Evolutionary conservation across 192 early-diverging fungal genomes (phyloP), one percentile per base, ranked within the genome.

Genomic region (Phlyctochytrium arcticum): DNA sequence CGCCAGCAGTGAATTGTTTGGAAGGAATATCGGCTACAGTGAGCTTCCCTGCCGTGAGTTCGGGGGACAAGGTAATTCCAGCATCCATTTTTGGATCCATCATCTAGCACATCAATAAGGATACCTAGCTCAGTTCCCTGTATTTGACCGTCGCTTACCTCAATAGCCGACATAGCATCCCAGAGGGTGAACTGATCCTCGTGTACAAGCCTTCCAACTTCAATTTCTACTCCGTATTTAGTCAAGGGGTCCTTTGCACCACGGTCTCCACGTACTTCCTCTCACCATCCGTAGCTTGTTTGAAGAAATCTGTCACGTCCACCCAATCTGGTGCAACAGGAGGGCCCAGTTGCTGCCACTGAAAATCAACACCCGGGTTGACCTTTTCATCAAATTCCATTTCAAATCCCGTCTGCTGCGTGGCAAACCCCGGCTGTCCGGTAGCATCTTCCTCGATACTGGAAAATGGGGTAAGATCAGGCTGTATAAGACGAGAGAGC

Each of bases 31-130:
- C 64, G 24, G 49, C 19, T n/a, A 67, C 54, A 19, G 21, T 24
- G 9, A 70, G 30, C 23, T 57, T 29, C 3, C 48, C 54, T 6
- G 12, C 24, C 0, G 23, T 10, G 1, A 19, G 4, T 12, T 50
- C 37, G 7, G 51, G 51, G 31, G 65, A 47, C 8, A 72, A 39
- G 5, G 36, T 49, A 56, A 67, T 68, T 5, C 70, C 70, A 27
- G 64, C 48, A 36, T 72, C 70, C 70, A 72, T 72, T n/a, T 68
- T 68, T 8, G 70, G 70, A 36, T 72, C 70, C 70, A 72, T 72
- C 34, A 71, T 71, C 63, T 70, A 31, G n/a, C n/a, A n/a, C n/a
- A n/a, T n/a, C n/a, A n/a, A 23, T 8, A 21, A 31, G 51, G 8
- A 8, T 8, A 57, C 34, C 12, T 21, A 33, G 6, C 4, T 3